Base-by-base conservation (phyloP, 2,329 filamentous ascomycete species). In the Ramichloridium luteum region DNA sequence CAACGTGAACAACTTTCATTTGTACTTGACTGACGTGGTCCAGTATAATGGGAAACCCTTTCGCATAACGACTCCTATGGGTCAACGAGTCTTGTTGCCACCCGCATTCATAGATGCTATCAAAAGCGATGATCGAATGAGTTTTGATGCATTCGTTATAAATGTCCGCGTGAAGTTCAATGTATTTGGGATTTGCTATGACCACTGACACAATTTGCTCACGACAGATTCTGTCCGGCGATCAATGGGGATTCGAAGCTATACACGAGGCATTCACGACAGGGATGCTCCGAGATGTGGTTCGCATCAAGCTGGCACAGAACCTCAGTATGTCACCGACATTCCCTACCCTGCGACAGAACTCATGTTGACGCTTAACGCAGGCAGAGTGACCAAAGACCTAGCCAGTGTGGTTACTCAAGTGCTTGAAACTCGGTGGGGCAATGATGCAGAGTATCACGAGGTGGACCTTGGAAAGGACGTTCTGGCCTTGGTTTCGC, bases 21-120 rank as follows among this genome's bases (percentile, higher is more conserved):
- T n/a, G n/a, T n/a, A n/a, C n/a, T n/a, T n/a, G n/a, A n/a, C n/a
- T n/a, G n/a, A n/a, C n/a, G n/a, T n/a, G n/a, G n/a, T n/a, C n/a
- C 20, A 23, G 20, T 23, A 23, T 23, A n/a, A n/a, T n/a, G 20
- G 20, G 8, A 23, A 23, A 23, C 20, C 20, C n/a, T 23, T 23
- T n/a, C 20, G 20, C 20, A 23, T 23, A 8, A n/a, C 20, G 20
- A 23, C 20, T 8, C 8, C 20, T n/a, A 23, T 8, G 20, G 20
- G n/a, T 8, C 8, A n/a, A 23, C 8, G 20, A 23, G 8, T 23
- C 8, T 23, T 23, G 8, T 23, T n/a, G 20, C 8, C 20, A 23
- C n/a, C 20, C 8, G 20, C 20, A n/a, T 8, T 23, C 8, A n/a
- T 23, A 8, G 20, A 23, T n/a, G 20, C 20, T 23, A 23, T 23